These are phyloP conservation scores for Artemisia argyi DNA, from an alignment of 129 eudicot genomes.

Conservation along the genomic window DNA sequence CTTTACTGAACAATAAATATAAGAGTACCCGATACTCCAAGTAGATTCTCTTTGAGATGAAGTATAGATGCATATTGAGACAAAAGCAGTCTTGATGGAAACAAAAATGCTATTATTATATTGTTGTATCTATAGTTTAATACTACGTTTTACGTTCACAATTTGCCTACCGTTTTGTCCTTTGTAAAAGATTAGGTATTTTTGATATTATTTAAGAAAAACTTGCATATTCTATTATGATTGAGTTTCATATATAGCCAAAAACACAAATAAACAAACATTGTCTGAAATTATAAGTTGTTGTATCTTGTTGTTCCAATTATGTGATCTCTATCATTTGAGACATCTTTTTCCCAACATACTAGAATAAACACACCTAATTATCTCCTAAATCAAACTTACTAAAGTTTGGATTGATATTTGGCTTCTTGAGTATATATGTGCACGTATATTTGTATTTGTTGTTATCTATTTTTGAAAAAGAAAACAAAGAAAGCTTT, in stretches of 20 bases:
- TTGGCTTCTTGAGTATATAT: neutral
- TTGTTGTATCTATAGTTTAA: neutral
- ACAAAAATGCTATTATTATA: neutral
- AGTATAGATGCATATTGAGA: conserved; percentile 42
- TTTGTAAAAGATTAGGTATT: conserved; percentile 27
- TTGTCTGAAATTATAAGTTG: conserved; percentile 4
- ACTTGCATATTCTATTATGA: conserved; percentile 3
- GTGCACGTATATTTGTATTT: conserved; percentile 1
- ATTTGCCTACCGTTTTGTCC: conserved; percentile 34
- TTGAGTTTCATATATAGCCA: conserved; percentile 16
- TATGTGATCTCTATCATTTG: conserved; percentile 10
- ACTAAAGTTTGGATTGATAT: neutral
- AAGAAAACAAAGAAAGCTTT: no score
- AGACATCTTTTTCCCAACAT: conserved; percentile 16
- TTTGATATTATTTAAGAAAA: neutral
- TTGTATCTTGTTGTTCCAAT: conserved; percentile 29
- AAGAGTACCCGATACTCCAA: conserved; percentile 28
- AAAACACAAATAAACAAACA: neutral
- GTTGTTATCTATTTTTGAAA: neutral
- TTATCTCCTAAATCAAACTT: neutral
- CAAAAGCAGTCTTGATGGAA: conserved; percentile 25
- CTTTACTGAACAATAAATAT: neutral
- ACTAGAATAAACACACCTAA: conserved; percentile 11
- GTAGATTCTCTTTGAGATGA: conserved; percentile 29
- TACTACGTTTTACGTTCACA: conserved; percentile 10